Percentiles rank a stretch among this genome's conserved stretches.
Conservation (phyloP, 2,329 filamentous ascomycete species). For the Ophiocordyceps camponoti-rufipedis region DNA sequence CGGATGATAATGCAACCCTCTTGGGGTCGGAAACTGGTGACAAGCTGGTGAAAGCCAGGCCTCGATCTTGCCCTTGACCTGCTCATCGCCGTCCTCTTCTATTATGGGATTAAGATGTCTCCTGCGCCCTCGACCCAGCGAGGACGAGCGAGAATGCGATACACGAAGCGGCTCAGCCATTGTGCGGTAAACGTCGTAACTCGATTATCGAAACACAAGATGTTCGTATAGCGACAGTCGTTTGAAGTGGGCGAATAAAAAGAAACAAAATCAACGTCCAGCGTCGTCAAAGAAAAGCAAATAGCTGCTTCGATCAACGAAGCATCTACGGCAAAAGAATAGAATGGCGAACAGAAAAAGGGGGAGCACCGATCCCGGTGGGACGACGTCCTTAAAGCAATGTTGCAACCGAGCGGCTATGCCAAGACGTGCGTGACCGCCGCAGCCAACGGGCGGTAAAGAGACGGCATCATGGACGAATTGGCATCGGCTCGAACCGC, state of each 20-base stretch:
- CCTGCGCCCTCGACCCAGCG: constrained; percentile 36
- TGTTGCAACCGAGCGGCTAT: constrained; percentile 2
- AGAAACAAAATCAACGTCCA: constrained; percentile 14
- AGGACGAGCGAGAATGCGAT: constrained; percentile 24
- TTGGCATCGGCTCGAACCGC: not conserved
- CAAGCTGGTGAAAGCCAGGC: constrained; percentile 41
- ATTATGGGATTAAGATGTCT: constrained; percentile 47
- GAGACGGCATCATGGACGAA: constrained; percentile 2
- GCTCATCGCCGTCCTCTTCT: constrained; percentile 31
- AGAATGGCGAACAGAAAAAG: constrained; percentile 11
- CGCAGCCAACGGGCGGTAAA: constrained; percentile 6
- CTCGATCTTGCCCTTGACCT: constrained; percentile 24
- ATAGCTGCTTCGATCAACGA: constrained; percentile 27
- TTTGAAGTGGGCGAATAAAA: not conserved
- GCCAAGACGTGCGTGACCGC: not conserved
- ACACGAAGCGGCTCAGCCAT: constrained; percentile 24
- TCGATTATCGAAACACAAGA: not conserved
- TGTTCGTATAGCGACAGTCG: not conserved
- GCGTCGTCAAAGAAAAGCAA: constrained; percentile 12
- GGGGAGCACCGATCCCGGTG: constrained; percentile 8
- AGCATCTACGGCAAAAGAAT: constrained; percentile 17
- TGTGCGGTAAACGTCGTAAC: constrained; percentile 9
- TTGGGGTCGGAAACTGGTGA: constrained; percentile 55
- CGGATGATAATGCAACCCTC: constrained; percentile 45
- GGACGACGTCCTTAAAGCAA: constrained; percentile 9